A percentile compares a stretch with the other conserved stretches of the same genome.
Conservation (phyloP, 2,329 filamentous ascomycete species). For the Ophiostoma pallidulum region DNA sequence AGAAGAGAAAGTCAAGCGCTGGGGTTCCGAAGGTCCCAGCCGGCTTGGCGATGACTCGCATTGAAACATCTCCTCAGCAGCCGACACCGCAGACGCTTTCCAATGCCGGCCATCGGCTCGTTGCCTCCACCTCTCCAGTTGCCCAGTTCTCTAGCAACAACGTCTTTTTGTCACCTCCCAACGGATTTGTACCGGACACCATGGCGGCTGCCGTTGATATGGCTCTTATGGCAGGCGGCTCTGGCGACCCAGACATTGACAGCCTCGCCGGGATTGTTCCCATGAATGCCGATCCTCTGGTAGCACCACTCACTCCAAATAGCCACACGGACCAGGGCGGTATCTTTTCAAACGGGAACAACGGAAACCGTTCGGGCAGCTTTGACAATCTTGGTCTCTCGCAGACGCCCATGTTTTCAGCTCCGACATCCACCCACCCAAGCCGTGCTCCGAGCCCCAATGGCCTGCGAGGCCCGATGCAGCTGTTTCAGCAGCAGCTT, state of each 20-base stretch:
- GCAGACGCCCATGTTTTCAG: slow-evolving; percentile 51
- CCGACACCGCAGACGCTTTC: slow-evolving; percentile 26
- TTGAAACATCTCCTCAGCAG: slow-evolving; percentile 49
- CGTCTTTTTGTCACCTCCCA: slow-evolving; percentile 31
- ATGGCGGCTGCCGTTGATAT: slow-evolving; percentile 18
- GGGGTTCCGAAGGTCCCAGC: slow-evolving; percentile 58
- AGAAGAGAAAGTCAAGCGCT: slow-evolving; percentile 71
- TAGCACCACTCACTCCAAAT: slow-evolving; percentile 52
- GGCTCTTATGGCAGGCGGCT: slow-evolving; percentile 15
- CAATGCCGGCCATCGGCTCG: slow-evolving; percentile 19
- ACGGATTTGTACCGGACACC: slow-evolving; percentile 18
- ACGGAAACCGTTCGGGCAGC: slow-evolving; percentile 49
- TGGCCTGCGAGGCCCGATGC: slow-evolving; percentile 37
- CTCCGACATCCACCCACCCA: slow-evolving; percentile 60
- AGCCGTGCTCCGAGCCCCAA: slow-evolving; percentile 72
- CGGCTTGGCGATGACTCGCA: slow-evolving; percentile 70
- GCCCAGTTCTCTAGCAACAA: slow-evolving; percentile 46
- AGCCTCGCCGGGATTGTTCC: slow-evolving; percentile 16
- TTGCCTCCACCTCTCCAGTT: slow-evolving; percentile 29
- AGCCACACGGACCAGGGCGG: slow-evolving; percentile 49
- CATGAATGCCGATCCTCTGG: slow-evolving; percentile 10
- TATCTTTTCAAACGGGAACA: slow-evolving; percentile 46
- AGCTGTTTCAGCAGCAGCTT: slow-evolving; percentile 31
- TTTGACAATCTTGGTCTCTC: slow-evolving; percentile 56
- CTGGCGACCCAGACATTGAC: slow-evolving; percentile 17